Percentiles rank a stretch among this genome's conserved stretches.
Conservation (phyloP, 2,329 filamentous ascomycete species). For the Thyridium curvatum region DNA sequence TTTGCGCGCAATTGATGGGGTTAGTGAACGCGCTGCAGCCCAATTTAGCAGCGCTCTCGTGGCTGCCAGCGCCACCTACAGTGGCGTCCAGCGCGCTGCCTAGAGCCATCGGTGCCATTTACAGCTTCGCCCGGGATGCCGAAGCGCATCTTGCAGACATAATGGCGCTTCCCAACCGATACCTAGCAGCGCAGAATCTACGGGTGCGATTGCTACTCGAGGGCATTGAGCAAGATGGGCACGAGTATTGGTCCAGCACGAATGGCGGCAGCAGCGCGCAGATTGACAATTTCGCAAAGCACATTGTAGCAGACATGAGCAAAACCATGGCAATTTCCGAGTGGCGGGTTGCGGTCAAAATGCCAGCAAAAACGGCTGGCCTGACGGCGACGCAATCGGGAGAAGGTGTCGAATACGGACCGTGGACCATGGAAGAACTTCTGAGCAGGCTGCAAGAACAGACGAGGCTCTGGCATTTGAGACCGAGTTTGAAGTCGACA, state of each 20-base stretch:
- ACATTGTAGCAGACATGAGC: slow-evolving; percentile 36
- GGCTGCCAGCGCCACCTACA: slow-evolving; percentile 1
- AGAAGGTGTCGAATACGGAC: slow-evolving; percentile 12
- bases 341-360: slow-evolving; percentile 12
- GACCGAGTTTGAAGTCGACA: background rate
- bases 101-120: slow-evolving; percentile 1
- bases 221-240: background rate
- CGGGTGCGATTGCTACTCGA: slow-evolving; percentile 4
- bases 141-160: too few species aligned
- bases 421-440: slow-evolving; percentile 23
- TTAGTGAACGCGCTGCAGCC: slow-evolving; percentile 12
- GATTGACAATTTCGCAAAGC: slow-evolving; percentile 30
- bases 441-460: slow-evolving; percentile 21
- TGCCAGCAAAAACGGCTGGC: slow-evolving; percentile 8
- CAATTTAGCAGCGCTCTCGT: slow-evolving; percentile 8
- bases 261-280: slow-evolving; percentile 16
- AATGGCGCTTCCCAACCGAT: too few species aligned
- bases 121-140: background rate
- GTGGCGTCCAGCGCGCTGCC: background rate
- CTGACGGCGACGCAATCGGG: slow-evolving; percentile 1
- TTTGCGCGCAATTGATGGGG: slow-evolving; percentile 13
- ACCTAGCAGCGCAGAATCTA: too few species aligned
- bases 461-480: slow-evolving; percentile 22
- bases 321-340: slow-evolving; percentile 32
- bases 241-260: slow-evolving; percentile 2